Evolutionary conservation across 2,329 filamentous ascomycete species (phyloP).

Genomic region (Basipetospora chlamydospora): DNA sequence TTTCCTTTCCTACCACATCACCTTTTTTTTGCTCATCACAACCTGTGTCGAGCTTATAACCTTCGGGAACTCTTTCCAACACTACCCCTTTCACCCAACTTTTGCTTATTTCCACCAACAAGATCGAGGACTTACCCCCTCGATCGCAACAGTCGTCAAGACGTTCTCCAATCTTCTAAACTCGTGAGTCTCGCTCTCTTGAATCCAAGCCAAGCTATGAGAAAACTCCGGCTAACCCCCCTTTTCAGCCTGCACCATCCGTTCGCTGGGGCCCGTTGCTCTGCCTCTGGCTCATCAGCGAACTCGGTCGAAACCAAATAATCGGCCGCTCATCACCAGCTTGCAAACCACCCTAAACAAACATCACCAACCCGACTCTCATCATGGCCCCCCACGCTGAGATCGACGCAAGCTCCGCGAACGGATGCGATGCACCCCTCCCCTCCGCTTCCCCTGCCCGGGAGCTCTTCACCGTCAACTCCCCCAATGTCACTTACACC

Average conservation of each 20-base stretch:
- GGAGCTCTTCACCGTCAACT: slow-evolving; percentile 72
- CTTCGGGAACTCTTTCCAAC: neutral
- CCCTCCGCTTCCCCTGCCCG: slow-evolving; percentile 24
- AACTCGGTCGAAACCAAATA: slow-evolving; percentile 46
- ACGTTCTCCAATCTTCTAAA: slow-evolving; percentile 98
- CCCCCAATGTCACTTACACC: slow-evolving; percentile 85
- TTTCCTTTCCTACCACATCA: too few species aligned
- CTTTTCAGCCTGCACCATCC: slow-evolving; percentile 69
- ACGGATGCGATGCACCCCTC: slow-evolving; percentile 26
- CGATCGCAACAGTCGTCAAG: slow-evolving; percentile 60
- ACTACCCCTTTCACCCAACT: neutral
- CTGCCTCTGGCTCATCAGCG: slow-evolving; percentile 74
- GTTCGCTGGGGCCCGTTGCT: slow-evolving; percentile 92
- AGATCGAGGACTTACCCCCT: slow-evolving; percentile 35
- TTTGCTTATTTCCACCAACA: neutral
- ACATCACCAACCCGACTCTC: slow-evolving; percentile 10
- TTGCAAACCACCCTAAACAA: slow-evolving; percentile 7
- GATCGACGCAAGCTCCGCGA: slow-evolving; percentile 37
- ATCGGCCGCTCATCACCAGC: slow-evolving; percentile 14
- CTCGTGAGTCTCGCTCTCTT: slow-evolving; percentile 51
- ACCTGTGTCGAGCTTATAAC: neutral
- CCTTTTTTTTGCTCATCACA: neutral
- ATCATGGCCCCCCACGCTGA: slow-evolving; percentile 88
- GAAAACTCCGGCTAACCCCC: too few species aligned
- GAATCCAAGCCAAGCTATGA: neutral